phyloP scores from a whole-genome alignment of 2,329 filamentous ascomycete species.

The Metarhizium guizhouense region DNA sequence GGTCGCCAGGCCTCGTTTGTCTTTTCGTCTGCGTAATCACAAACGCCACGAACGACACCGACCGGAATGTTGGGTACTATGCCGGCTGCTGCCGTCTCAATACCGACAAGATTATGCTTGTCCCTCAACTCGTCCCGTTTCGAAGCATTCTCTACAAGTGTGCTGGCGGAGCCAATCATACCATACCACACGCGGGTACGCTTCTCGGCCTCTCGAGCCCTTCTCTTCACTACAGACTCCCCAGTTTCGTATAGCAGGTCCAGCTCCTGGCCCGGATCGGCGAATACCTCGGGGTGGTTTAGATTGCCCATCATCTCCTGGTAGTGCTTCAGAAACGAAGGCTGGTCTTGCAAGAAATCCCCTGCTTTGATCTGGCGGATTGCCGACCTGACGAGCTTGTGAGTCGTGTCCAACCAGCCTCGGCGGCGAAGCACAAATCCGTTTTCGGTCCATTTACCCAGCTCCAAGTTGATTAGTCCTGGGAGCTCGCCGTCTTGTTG shows the following conservation, averaged over 20 bases:
- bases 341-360: neutral
- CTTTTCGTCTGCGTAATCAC: conserved; percentile 22
- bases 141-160: conserved; percentile 17
- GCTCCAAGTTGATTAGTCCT: conserved; percentile 18
- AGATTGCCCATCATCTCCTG: neutral
- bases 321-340: neutral
- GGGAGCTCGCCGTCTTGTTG: conserved; percentile 13
- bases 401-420: neutral
- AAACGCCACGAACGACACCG: conserved; percentile 20
- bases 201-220: neutral
- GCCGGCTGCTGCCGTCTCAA: conserved; percentile 24
- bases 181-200: neutral
- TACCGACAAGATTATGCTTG: conserved; percentile 17
- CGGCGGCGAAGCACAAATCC: neutral
- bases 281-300: neutral
- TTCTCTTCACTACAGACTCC: neutral
- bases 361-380: neutral
- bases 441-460: conserved; percentile 16
- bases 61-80: conserved; percentile 20
- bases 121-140: conserved; percentile 16
- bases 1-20: conserved; percentile 24
- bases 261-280: neutral
- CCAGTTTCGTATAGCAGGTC: neutral
- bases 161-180: neutral
- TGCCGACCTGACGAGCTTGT: neutral